A percentile compares a stretch with the other conserved stretches of the same genome.
These are phyloP conservation scores for Cynara cardunculus DNA, from an alignment of 129 eudicot species.

Conservation along the genomic window DNA sequence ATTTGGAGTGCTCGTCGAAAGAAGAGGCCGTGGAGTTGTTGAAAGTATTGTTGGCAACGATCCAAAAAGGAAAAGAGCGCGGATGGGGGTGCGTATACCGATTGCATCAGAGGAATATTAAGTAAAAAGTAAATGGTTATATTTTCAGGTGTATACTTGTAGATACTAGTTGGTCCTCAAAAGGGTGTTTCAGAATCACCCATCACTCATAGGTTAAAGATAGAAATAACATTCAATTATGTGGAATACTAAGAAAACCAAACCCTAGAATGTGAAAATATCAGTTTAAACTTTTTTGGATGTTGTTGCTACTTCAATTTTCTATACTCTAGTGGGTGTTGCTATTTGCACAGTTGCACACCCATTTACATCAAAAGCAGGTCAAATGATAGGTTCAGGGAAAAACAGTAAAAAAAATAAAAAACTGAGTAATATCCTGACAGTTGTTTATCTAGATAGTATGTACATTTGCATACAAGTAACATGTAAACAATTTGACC, in stretches of 20 bases:
- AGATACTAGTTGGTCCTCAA: not conserved
- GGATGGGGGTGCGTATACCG: conserved; percentile 70
- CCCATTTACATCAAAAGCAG: not conserved
- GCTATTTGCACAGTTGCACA: not conserved
- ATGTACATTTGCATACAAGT: too few relatives aligned
- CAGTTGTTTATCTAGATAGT: too few relatives aligned
- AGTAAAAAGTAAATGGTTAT: conserved; percentile 18
- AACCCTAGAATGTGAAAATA: not conserved
- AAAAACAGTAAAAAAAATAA: too few relatives aligned
- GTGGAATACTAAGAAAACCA: not conserved
- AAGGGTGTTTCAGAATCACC: not conserved
- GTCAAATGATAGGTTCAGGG: not conserved
- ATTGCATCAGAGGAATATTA: conserved; percentile 73
- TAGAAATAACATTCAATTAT: not conserved
- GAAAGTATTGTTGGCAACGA: conserved; percentile 47
- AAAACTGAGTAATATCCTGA: too few relatives aligned
- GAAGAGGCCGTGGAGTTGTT: conserved; percentile 72
- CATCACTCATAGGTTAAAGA: not conserved
- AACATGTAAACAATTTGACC: too few relatives aligned
- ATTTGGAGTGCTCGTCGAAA: conserved; percentile 48
- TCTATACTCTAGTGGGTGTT: too few relatives aligned
- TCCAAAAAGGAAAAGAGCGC: conserved; percentile 59
- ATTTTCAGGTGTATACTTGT: not conserved
- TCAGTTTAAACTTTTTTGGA: not conserved
- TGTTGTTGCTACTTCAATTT: not conserved